Conservation (phyloP, 2,329 filamentous ascomycete genomes). For the Cadophora malorum region DNA sequence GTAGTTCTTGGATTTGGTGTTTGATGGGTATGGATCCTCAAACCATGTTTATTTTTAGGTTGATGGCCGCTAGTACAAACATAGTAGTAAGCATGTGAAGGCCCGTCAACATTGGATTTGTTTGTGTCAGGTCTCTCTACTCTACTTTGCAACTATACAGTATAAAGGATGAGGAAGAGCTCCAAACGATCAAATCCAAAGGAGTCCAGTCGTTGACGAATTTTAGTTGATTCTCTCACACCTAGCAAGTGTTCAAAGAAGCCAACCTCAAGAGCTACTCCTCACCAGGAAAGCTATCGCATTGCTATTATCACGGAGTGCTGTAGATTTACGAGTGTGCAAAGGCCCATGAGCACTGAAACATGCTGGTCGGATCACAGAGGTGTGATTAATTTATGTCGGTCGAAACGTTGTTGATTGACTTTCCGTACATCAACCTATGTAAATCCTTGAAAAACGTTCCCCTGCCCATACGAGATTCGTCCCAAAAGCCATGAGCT, state of each 20-base stretch:
- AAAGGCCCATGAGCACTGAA: neutral
- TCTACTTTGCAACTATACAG: neutral
- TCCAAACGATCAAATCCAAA: neutral
- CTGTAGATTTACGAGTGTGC: too few species aligned
- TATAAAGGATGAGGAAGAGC: neutral
- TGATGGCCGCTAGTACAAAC: slow-evolving; percentile 17
- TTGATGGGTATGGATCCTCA: slow-evolving; percentile 22
- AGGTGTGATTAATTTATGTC: neutral
- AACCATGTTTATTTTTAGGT: slow-evolving; percentile 26
- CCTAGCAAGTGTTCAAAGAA: too few species aligned
- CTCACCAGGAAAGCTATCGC: neutral
- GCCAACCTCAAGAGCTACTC: too few species aligned
- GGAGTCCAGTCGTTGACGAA: neutral
- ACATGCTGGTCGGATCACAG: neutral
- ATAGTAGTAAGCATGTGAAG: neutral
- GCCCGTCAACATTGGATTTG: neutral
- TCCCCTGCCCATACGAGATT: slow-evolving; percentile 35
- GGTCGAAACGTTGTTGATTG: slow-evolving; percentile 14
- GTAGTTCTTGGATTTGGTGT: slow-evolving; percentile 26
- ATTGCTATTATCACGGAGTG: neutral
- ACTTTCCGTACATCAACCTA: slow-evolving; percentile 29
- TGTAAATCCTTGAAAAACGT: slow-evolving; percentile 30
- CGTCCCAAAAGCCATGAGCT: slow-evolving; percentile 30
- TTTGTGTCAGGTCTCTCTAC: neutral
- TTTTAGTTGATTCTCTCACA: neutral